Base-by-base conservation (phyloP, 164 flowering plant species). In the Magnolia officinalis region DNA sequence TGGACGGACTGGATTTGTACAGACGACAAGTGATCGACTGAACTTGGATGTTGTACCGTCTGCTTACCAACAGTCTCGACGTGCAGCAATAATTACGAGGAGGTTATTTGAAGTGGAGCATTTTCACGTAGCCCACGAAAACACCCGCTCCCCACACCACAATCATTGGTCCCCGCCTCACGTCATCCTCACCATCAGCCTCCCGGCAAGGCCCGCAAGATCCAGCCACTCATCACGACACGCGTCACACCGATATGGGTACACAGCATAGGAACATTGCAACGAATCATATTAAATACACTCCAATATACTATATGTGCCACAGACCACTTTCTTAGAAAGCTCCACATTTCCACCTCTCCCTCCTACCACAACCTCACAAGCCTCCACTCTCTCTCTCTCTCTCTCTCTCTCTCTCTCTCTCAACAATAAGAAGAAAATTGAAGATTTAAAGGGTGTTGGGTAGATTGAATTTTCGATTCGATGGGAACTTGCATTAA, bases 271-370 rank as follows among this genome's bases (percentile, higher is more conserved):
- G 21, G 24, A 21, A 16, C 68, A 13, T 9, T 20, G 68, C 24
- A 23, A 65, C 29, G 1, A 65, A 65, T 29, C 65, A 5, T 24
- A 10, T 65, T 65, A 65, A 65, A 65, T 65, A 65, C 68, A 20
- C 11, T n/a, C 68, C 26, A 13, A 13, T 65, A 11, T 5, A 11
- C 63, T 18, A n/a, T 21, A n/a, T 37, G 45, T 4, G 45, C 45
- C 6, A 4, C 6, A 37, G 45, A 37, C 65, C 65, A 63, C 19
- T 9, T 21, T 7, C 21, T 9, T 21, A 29, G 68, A 65, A 74
- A 59, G 82, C 81, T 79, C 64, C 55, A 8, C 37, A 4, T 51
- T 4, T 5, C 31, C 37, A 70, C 52, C 8, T 50, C 19, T 37
- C 45, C 45, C 45, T 37, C 6, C 45, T 37, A 37, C 45, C 45